Evolutionary conservation across 352 stramenopile species (phyloP), one percentile per base, ranked within the genome.

Genomic region (Phytophthora macrochlamydospora): DNA sequence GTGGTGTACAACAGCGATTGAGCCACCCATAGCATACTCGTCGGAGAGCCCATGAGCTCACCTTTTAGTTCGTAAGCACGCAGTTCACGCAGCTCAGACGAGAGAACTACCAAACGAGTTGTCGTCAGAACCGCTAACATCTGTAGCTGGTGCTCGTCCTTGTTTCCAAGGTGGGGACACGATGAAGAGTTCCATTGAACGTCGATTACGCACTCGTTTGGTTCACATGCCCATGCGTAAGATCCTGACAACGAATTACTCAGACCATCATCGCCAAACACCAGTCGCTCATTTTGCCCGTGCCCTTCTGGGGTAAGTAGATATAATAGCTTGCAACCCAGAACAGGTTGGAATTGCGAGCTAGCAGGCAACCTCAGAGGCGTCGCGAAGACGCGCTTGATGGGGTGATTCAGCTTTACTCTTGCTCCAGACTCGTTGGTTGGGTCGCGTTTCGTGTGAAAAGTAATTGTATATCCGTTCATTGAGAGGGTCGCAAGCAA

Each of bases 11-110:
- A 43, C 28, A 95, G 62, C 31, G 85, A 79, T 42, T 92, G 83
- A 2, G 72, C 83, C 38, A 95, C 64, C 87, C 85, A 95, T 2
- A 95, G 48, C 35, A 87, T 45, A 60, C 76, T 90, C 42, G 84
- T 69, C 0, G 83, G 81, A 8, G 59, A 24, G 9, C 65, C 62
- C 1, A 67, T 50, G 5, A 91, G 65, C 29, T 89, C 76, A 4
- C 11, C 38, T 3, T 51, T 45, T n/a, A 84, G 66, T 29, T 79
- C 50, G 37, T 85, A 90, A 30, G 62, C 48, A 9, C 70, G 70
- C 7, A 92, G 60, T 14, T 76, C 37, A 7, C 40, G 24, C 1
- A 91, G 60, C 12, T 59, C 71, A 11, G 60, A 53, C 8, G 78
- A 81, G 5, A 95, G 74, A 13, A 93, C 59, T n/a, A 93, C 71